Base-by-base conservation (phyloP, 495 filamentous ascomycete genomes). In the Cetradonia linearis region DNA sequence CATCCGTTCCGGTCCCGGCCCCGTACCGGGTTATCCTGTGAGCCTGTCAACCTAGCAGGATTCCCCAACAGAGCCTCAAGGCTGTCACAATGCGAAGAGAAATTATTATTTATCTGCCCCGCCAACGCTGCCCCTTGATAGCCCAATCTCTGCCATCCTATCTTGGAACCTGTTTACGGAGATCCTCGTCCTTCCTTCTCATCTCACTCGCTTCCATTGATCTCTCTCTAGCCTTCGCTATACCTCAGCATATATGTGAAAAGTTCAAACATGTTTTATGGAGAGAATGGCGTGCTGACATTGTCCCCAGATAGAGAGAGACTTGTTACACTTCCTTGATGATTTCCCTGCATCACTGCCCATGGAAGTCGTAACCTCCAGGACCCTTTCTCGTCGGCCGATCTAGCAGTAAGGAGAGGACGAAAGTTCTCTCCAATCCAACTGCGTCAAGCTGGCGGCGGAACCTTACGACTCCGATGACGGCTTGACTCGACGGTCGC, bases 381-480 rank as follows among this genome's bases (percentile, higher is more conserved):
- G 48, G 40, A n/a, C 49, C 31, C 33, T 49, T 55, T 23, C 37
- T 37, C 59, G 42, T 55, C 59, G 20, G 36, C 40, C 16, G 5
- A n/a, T 55, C 31, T 55, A 56, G 57, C 54, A 55, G 62, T 58
- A 37, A 46, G 65, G 65, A 61, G 65, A 62, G 58, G 55, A 34
- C 30, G 49, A 25, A 18, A 34, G 56, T 63, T 63, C 60, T 34
- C 61, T 65, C 65, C 60, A 50, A 58, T 49, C 55, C 62, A 47
- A 61, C 58, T 61, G 46, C 59, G 44, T 58, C 62, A 68, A 68
- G 59, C 59, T 68, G 66, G 66, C 66, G 66, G 62, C 55, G 56
- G 64, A 64, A 63, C 70, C 68, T 61, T 77, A 77, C 68, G 76
- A 78, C 66, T 69, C 72, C 62, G 73, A 78, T 62, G 75, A 78